Evolutionary conservation across 1,284 basidiomycete genomes (phyloP), one percentile per base, ranked within the genome.

Genomic region (Farysia itapuensis): DNA sequence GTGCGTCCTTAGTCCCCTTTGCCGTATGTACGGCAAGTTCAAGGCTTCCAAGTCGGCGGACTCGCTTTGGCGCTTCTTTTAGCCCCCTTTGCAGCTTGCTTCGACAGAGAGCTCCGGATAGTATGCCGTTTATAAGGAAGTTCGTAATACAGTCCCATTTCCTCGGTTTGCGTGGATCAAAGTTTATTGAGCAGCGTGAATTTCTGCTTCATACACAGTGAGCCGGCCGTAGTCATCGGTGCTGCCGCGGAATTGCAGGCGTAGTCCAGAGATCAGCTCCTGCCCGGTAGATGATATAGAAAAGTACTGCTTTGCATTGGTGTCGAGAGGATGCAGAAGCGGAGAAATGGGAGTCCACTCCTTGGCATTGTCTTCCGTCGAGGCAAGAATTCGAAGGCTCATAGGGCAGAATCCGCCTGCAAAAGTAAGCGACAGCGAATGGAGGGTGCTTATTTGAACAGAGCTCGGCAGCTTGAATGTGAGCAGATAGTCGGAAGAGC

Each of bases 211-310:
- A 22, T 65, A 65, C 13, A 65, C 35, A 6, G 53, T 61, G 1
- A 65, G 29, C 1, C 61, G 25, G 0, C 57, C 61, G 19, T 56
- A 65, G 22, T 60, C 61, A 37, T 65, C 61, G n/a, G 61, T 52
- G 31, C 57, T 60, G 1, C 54, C 54, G 2, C 39, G 23, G 19
- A 65, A 31, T 11, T 61, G 33, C 12, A 65, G 41, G 4, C 51
- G 25, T 11, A 65, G 21, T 40, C 51, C 57, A 2, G 11, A 15
- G 4, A 32, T 31, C 7, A 39, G 4, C 14, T 11, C 8, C n/a
- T 20, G 0, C 23, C 29, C 1, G 23, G 11, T 44, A 35, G 18
- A 20, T 7, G 34, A 12, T 9, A 35, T 6, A 21, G 18, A 5
- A 20, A 63, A 63, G 23, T 35, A 49, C 30, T 63, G 59, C 24